Base-by-base conservation (phyloP, 225 moss, liverwort and hornwort species). In the Ulota crispa region DNA sequence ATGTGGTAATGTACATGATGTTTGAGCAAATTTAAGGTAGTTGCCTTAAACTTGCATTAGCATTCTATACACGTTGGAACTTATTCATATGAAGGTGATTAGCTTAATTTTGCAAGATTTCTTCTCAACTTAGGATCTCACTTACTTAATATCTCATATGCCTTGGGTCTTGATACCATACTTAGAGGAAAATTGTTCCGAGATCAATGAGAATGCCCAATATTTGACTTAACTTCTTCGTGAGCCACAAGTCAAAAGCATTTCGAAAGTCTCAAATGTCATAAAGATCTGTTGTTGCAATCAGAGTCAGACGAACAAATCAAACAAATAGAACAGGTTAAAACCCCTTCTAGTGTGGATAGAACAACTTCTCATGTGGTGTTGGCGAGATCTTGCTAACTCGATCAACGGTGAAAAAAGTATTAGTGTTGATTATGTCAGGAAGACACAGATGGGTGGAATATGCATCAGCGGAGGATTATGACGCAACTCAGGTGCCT, bases 381-480 rank as follows among this genome's bases (percentile, higher is more conserved):
- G 19, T 65, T 65, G 45, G 53, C 3, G 11, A 60, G 36, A 64
- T n/a, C 20, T 68, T 37, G 42, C 28, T 37, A 27, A n/a, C 30
- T 76, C 28, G 4, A 43, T 18, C 43, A 64, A 14, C 9, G 36
- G 42, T 67, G 4, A 32, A 47, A 20, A 61, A 61, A 53, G 47
- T 76, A 18, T 64, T 43, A 32, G 43, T 52, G 27, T 31, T 66
- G 42, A 53, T 23, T 15, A 76, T 68, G 45, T 62, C 92, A 97
- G 93, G 96, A 80, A 87, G 95, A 76, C 92, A 94, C 45, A 89
- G 95, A 82, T 97, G 95, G 95, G 95, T 95, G 59, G 92, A 93
- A 73, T 95, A 94, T 78, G 95, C 93, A 65, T 92, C 89, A 72
- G 18, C 80, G 54, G 88, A 68, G 76, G 53, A 85, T 42, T 97